phyloP scores from a whole-genome alignment of 139 green algal genomes.

The Chlorella sp. region DNA sequence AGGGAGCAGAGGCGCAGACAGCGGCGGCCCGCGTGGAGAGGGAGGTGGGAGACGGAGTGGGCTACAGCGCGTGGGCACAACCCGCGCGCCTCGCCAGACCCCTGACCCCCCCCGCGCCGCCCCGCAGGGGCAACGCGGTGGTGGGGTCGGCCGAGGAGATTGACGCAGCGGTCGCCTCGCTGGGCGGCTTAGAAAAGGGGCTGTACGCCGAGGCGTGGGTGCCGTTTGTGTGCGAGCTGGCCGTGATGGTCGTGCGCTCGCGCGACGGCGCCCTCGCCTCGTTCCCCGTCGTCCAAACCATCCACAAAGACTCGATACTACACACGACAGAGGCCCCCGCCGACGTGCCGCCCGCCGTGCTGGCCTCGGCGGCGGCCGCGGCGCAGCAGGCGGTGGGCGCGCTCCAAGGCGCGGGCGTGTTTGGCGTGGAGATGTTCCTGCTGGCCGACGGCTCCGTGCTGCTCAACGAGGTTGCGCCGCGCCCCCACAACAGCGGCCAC shows the following conservation, averaged over 20 bases:
- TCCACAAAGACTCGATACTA: constrained; percentile 94
- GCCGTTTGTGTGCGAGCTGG: constrained; percentile 87
- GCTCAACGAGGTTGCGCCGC: constrained; percentile 96
- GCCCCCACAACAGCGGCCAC: constrained; percentile 97
- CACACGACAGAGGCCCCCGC: constrained; percentile 91
- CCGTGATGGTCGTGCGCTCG: constrained; percentile 71
- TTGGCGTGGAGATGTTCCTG: constrained; percentile 97
- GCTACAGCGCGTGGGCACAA: too few relatives aligned
- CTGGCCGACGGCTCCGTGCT: constrained; percentile 79
- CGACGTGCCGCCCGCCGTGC: constrained; percentile 47
- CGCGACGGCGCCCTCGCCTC: constrained; percentile 54
- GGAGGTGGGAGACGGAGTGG: too few relatives aligned
- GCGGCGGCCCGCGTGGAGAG: too few relatives aligned
- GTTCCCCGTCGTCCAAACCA: constrained; percentile 94
- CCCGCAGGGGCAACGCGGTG: constrained; percentile 90
- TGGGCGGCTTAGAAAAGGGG: constrained; percentile 78
- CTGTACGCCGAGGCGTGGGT: constrained; percentile 96
- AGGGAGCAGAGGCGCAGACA: too few relatives aligned
- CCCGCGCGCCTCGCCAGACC: too few relatives aligned
- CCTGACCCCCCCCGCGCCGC: too few relatives aligned
- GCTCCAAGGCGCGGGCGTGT: constrained; percentile 91
- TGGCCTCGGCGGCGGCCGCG: constrained; percentile 31
- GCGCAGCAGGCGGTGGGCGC: constrained; percentile 72
- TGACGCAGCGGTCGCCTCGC: constrained; percentile 56
- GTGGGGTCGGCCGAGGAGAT: constrained; percentile 61